Base-by-base conservation (phyloP, 257 asterid species). In the Jasminum sambac region DNA sequence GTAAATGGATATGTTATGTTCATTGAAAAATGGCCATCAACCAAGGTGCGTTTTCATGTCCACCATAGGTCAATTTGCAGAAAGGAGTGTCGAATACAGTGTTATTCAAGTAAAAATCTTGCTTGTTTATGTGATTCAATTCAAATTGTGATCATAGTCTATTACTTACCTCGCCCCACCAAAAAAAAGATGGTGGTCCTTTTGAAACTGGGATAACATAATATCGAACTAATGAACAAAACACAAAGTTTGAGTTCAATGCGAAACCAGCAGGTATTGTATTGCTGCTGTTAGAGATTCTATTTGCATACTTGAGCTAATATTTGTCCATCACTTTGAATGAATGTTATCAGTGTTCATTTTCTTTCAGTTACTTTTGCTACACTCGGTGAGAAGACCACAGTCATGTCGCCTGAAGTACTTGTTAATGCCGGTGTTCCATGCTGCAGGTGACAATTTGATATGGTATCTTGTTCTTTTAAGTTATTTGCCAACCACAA, bases 371-470 rank as follows among this genome's bases (percentile, higher is more conserved):
- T 95, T 80, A 89, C 95, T 78, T 95, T 91, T 81, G 88, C 98
- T 74, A 95, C 94, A 50, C 98, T 95, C 55, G 98, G 98, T 70
- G 95, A 95, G 92, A 95, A 95, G 91, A 91, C 95, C 37, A 95
- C 99, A 16, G 98, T 95, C 74, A 95, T 95, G 97, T 88, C 99
- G 58, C 99, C 99, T 1, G 98, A 95, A 89, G 98, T 95, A 73
- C 97, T 95, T 71, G 83, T 87, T 77, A 81, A 74, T 85, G 94
- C 96, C 42, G 98, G 99, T 71, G 91, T 95, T 76, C 99, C 99
- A 50, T 95, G 99, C 90, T 95, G 99, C 99, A 91, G 99, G 99
- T 95, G 82, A 83, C 72, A 73, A 71, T 73, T 70, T 71, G 72
- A 60, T 73, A 55, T 66, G 67, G 36, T 70, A 19, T 57, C 71